These are phyloP conservation scores for Rubus idaeus DNA, from an alignment of 306 rosid genomes.

Conservation along the genomic window DNA sequence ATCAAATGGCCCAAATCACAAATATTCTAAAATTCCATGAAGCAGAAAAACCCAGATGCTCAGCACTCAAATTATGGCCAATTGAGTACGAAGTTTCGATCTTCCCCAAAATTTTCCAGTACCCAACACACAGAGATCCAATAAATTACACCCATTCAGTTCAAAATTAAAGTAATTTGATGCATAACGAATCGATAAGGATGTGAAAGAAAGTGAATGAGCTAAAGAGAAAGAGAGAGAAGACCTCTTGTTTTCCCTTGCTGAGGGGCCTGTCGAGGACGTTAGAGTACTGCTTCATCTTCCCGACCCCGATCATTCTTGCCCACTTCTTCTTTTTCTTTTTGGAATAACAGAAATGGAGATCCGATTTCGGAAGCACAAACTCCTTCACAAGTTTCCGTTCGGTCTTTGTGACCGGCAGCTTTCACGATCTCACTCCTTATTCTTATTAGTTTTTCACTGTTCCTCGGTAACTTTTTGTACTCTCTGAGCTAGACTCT, in stretches of 20 bases:
- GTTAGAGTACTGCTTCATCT: conserved; percentile 88
- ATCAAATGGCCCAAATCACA: conserved; percentile 9
- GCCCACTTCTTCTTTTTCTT: background rate
- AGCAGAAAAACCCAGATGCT: background rate
- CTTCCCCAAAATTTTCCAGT: background rate
- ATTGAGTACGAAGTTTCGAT: background rate
- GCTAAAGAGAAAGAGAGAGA: background rate
- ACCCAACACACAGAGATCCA: conserved; percentile 23
- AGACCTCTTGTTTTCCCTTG: conserved; percentile 71
- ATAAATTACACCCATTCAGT: background rate
- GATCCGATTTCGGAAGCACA: conserved; percentile 12
- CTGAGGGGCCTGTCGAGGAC: conserved; percentile 90
- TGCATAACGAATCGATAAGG: background rate
- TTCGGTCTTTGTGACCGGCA: background rate
- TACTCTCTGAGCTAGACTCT: no score
- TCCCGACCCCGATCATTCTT: conserved; percentile 87
- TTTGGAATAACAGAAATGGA: background rate
- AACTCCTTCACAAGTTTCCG: background rate
- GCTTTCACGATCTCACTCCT: background rate
- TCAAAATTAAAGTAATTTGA: background rate
- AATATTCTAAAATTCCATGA: background rate
- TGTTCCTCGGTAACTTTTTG: background rate
- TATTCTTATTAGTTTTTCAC: background rate
- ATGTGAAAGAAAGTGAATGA: background rate
- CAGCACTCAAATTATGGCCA: conserved; percentile 5